These are phyloP conservation scores for Alternaria viburni DNA, from an alignment of 2,329 filamentous ascomycete genomes.

Conservation along the genomic window DNA sequence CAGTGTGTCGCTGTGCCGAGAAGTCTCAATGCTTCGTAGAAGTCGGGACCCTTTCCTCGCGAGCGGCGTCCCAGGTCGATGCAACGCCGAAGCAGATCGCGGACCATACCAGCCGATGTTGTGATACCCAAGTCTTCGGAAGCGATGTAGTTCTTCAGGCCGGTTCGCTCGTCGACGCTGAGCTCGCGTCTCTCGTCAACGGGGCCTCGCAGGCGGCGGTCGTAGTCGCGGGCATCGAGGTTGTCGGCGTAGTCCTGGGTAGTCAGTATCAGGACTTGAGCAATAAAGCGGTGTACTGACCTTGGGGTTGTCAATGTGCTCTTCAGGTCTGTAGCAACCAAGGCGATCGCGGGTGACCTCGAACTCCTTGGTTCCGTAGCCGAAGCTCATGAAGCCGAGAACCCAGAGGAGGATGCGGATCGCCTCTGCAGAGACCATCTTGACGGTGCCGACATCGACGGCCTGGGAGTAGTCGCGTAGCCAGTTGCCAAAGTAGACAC, in stretches of 20 bases:
- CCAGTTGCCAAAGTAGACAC: constrained; percentile 97
- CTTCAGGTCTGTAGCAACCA: constrained; percentile 73
- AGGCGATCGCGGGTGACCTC: constrained; percentile 81
- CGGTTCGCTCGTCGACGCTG: constrained; percentile 69
- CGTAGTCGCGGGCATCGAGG: constrained; percentile 80
- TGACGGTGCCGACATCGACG: constrained; percentile 90
- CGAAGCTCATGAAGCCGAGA: constrained; percentile 87
- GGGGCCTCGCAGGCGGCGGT: constrained; percentile 79
- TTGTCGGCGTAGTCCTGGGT: constrained; percentile 81
- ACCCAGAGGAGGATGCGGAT: constrained; percentile 90
- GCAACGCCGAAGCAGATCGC: constrained; percentile 72
- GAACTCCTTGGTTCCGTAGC: constrained; percentile 82
- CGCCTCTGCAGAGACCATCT: constrained; percentile 86
- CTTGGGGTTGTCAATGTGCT: constrained; percentile 81
- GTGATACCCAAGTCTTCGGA: constrained; percentile 79
- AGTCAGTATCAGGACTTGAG: constrained; percentile 5
- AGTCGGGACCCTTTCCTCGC: constrained; percentile 73
- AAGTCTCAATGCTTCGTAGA: constrained; percentile 84
- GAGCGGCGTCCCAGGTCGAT: constrained; percentile 84
- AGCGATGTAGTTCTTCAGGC: constrained; percentile 92
- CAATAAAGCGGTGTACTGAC: constrained; percentile 17
- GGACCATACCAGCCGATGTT: constrained; percentile 79
- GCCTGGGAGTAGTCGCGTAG: constrained; percentile 92
- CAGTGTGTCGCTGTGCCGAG: constrained; percentile 90
- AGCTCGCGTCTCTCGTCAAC: constrained; percentile 81